These are phyloP conservation scores for Phoenix roebelenii DNA, from an alignment of 176 grass and related monocot species.

Conservation along the genomic window DNA sequence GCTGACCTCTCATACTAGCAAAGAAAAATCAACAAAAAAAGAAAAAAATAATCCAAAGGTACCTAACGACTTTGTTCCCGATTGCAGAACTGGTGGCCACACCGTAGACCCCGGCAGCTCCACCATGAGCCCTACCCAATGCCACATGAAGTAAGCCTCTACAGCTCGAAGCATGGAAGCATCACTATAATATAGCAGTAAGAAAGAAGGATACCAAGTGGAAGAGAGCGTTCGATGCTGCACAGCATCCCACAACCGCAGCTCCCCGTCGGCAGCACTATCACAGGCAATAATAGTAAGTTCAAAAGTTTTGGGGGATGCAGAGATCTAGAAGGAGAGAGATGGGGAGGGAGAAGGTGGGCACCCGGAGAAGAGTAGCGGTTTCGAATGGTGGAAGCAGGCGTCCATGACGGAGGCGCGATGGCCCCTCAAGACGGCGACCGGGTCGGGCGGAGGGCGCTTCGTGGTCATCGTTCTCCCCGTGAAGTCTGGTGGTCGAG, in stretches of 20 bases:
- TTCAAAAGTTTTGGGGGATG: neutral
- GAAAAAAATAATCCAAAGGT: neutral
- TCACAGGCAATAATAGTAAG: neutral
- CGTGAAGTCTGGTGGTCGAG: too few relatives aligned
- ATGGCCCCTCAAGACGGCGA: constrained; percentile 70
- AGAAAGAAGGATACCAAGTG: constrained; percentile 32
- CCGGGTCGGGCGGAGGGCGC: constrained; percentile 56
- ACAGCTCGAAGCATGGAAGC: too few relatives aligned
- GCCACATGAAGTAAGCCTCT: neutral
- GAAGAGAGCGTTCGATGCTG: constrained; percentile 68
- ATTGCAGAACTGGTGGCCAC: constrained; percentile 29
- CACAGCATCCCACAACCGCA: constrained; percentile 66
- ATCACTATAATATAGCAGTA: too few relatives aligned
- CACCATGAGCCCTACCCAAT: constrained; percentile 68
- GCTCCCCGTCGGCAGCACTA: constrained; percentile 78
- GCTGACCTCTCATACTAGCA: too few relatives aligned
- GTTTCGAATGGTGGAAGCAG: constrained; percentile 59
- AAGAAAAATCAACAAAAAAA: neutral
- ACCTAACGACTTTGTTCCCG: constrained; percentile 61
- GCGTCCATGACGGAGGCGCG: constrained; percentile 65
- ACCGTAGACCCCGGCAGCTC: constrained; percentile 62
- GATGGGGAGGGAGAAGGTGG: neutral
- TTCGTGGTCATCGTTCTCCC: too few relatives aligned
- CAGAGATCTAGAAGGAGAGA: neutral
- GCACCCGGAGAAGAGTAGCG: constrained; percentile 89